Base-by-base conservation (phyloP, 1,284 basidiomycete genomes). In the Cryptococcus sp. region DNA sequence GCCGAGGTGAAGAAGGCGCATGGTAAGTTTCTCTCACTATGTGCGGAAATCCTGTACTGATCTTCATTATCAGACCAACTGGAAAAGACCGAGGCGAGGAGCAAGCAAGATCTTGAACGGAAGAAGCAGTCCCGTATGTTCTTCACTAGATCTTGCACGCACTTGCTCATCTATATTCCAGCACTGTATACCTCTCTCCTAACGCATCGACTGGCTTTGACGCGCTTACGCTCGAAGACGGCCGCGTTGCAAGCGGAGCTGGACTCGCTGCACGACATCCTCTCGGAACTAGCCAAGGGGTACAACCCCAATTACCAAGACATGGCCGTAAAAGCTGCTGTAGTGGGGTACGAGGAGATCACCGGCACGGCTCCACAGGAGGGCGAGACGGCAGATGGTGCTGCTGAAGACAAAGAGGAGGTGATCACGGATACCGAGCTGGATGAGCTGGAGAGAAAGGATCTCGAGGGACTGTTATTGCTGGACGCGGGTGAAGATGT, bases 241-340 rank as follows among this genome's bases (percentile, higher is more conserved):
- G 80, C 86, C 52, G 85, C 86, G 61, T 86, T 91, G 56, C 78
- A 89, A 25, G 84, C 87, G 57, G 88, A 89, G 61, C 85, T 94
- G 67, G 83, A 85, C 61, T 83, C 85, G 25, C 84, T 99, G 3
- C 88, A 88, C n/a, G 84, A 87, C n/a, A 89, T 98, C 52, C 83
- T 99, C 16, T 85, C 88, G 58, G 83, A 88, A 40, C 84, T 99
- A 3, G 85, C 90, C 13, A 84, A 85, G 10, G 88, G 88, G 0
- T 98, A 97, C 81, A 99, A 99, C 78, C 95, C 95, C 22, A 99
- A 99, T 78, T 97, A 97, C 77, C 78, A 79, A 77, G 95, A 99
- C 74, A 98, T 99, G 95, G 94, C 92, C 10, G 95, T 98, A 58
- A 86, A 97, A 45, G 93, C 94, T 66, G 94, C 95, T 17, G 93